Conservation (phyloP, 2,329 filamentous ascomycete species). For the Microcyclospora tardicrescens region DNA sequence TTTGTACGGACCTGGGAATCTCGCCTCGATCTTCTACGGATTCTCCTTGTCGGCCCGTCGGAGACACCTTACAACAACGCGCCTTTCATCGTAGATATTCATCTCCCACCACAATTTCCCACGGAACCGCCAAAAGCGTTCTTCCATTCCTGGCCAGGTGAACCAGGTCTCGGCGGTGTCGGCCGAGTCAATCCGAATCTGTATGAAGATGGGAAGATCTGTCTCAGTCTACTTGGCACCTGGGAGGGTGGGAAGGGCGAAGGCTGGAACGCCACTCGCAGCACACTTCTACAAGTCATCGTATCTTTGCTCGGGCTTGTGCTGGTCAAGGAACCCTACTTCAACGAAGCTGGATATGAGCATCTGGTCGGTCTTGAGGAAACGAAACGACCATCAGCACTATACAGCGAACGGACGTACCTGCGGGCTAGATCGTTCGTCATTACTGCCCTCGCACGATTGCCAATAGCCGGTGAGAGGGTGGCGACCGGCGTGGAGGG, state of each 20-base stretch:
- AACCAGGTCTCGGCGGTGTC: slow-evolving; percentile 16
- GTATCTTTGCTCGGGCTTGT: slow-evolving; percentile 18
- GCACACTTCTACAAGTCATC: slow-evolving; percentile 40
- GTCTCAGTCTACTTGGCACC: slow-evolving; percentile 44
- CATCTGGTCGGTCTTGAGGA: slow-evolving; percentile 21
- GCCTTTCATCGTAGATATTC: slow-evolving; percentile 48
- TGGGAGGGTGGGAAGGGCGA: slow-evolving; percentile 44
- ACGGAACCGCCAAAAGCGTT: slow-evolving; percentile 39
- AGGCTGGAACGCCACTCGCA: slow-evolving; percentile 38
- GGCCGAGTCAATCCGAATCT: slow-evolving; percentile 45
- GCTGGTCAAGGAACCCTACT: slow-evolving; percentile 47
- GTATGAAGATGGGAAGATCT: slow-evolving; percentile 51
- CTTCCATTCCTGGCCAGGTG: slow-evolving; percentile 44
- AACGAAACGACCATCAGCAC: slow-evolving; percentile 14
- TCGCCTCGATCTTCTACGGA: slow-evolving; percentile 44
- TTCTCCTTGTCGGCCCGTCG: slow-evolving; percentile 44
- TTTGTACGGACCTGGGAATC: slow-evolving; percentile 48
- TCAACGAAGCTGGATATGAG: slow-evolving; percentile 53
- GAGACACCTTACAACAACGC: slow-evolving; percentile 50
- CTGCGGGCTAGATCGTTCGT: slow-evolving; percentile 14
- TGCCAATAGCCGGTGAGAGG: slow-evolving; percentile 16
- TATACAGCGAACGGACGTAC: slow-evolving; percentile 19
- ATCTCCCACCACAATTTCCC: slow-evolving; percentile 39
- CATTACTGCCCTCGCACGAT: slow-evolving; percentile 26
- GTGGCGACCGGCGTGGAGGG: slow-evolving; percentile 22